Evolutionary conservation across 176 grass and related monocot genomes (phyloP).

Genomic region (Oryza coarctata): DNA sequence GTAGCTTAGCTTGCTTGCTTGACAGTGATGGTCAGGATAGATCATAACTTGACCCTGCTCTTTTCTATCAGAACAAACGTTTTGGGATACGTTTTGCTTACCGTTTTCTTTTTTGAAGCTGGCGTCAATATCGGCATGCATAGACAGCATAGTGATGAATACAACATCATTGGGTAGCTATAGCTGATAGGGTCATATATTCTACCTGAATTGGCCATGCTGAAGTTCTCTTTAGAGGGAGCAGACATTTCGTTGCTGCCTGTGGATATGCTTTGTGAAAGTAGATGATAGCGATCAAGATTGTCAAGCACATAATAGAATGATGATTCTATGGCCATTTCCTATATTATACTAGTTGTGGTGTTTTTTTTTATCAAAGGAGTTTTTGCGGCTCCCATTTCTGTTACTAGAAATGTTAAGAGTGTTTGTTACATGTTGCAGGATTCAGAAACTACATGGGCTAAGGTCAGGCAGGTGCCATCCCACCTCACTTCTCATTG

Average conservation of each 20-base stretch:
- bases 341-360: background rate
- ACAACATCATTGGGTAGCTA: constrained; percentile 27
- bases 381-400: no score
- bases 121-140: constrained; percentile 11
- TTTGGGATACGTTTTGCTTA: constrained; percentile 23
- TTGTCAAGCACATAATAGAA: background rate
- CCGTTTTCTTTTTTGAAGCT: constrained; percentile 2
- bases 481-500: no score
- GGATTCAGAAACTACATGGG: no score
- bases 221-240: constrained; percentile 20
- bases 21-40: constrained; percentile 36
- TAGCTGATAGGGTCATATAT: constrained; percentile 1
- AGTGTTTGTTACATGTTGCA: no score
- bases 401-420: no score
- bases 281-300: constrained; percentile 6
- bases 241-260: background rate
- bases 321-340: constrained; percentile 35
- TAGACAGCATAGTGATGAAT: constrained; percentile 18
- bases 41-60: constrained; percentile 28
- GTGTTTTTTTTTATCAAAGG: no score
- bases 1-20: background rate
- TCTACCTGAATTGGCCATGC: background rate
- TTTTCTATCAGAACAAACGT: constrained; percentile 24
- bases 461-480: no score
- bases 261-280: constrained; percentile 20